Evolutionary conservation across 1,284 basidiomycete genomes (phyloP), one percentile per base, ranked within the genome.

Genomic region (Meira nashicola): DNA sequence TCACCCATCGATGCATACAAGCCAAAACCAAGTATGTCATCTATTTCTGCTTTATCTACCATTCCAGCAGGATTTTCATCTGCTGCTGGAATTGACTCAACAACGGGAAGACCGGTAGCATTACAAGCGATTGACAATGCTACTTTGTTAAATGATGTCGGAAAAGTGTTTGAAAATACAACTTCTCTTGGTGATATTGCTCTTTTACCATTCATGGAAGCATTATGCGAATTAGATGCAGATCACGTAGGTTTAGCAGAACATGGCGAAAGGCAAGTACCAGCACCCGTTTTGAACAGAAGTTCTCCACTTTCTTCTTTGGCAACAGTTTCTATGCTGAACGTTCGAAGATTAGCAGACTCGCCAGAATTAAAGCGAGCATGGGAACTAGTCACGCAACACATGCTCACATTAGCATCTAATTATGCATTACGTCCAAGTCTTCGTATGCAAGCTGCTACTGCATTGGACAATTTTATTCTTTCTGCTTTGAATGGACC

Each of bases 401-500:
- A 96, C 73, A 83, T 97, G 0, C 82, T 93, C 3, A 84, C 83
- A 17, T 84, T 93, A 14, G 82, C 90, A 10, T 83, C 87, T 37
- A 84, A 87, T 49, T 75, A 83, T 0, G 81, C 80, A 5, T 87
- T 89, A 0, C 87, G 90, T 0, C 83, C 88, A n/a, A 80, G 85
- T 0, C 89, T 94, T 54, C 88, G 93, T 1, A 79, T 90, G 0
- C 92, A 96, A 78, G 90, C 93, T 0, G 89, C 91, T 0, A 86
- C 87, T 12, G 87, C 89, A 0, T 82, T 96, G 0, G 89, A 91
- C 60, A 89, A 90, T 59, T 85, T 93, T 40, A 81, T 95, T 1
- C 81, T 87, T 17, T 80, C 74, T 6, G 87, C 74, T 81, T 89
- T 70, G 84, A 88, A 38, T 82, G 88, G 39, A 87, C 83, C 84